Percentiles rank a stretch among this genome's conserved stretches.
Evolutionary conservation across 371 early-diverging fungal species (phyloP).

Genomic region (Syncephalastrum contaminatum): DNA sequence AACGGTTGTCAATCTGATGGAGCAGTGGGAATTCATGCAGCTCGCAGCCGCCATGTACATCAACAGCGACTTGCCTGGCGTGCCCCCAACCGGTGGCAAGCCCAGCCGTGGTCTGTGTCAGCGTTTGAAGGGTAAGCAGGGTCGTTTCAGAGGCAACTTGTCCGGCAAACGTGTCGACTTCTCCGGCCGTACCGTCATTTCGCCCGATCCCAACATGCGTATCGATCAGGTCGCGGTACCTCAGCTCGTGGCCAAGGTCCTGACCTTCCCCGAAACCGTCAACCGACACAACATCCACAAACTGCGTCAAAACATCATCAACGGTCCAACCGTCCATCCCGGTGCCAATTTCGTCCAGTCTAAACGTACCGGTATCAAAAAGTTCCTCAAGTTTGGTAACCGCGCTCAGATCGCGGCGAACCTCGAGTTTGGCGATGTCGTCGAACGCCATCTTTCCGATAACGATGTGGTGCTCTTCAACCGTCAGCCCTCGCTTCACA

Average conservation of each 20-base stretch:
- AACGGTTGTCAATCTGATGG: conserved; percentile 76
- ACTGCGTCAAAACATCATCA: conserved; percentile 78
- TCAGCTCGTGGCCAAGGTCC: conserved; percentile 89
- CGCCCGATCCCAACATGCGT: conserved; percentile 98
- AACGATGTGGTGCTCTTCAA: conserved; percentile 99
- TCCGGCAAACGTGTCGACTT: conserved; percentile 99
- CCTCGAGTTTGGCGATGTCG: conserved; percentile 90
- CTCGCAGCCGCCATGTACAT: conserved; percentile 96
- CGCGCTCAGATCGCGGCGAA: conserved; percentile 69
- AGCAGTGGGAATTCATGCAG: conserved; percentile 99
- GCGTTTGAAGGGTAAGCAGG: conserved; percentile 99
- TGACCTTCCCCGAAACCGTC: conserved; percentile 98
- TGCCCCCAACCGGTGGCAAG: conserved; percentile 67
- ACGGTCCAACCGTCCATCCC: conserved; percentile 93
- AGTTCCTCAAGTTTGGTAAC: conserved; percentile 76
- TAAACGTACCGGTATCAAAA: conserved; percentile 52
- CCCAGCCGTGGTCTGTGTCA: conserved; percentile 94
- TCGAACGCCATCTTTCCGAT: conserved; percentile 96
- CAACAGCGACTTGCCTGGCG: conserved; percentile 93
- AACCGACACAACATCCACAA: conserved; percentile 85
- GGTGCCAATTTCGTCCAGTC: conserved; percentile 92
- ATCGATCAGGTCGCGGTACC: conserved; percentile 99
- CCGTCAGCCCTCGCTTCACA: conserved; percentile 99
- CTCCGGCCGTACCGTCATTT: conserved; percentile 99
- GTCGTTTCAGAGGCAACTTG: conserved; percentile 99